Evolutionary conservation across 169 alveolate species (phyloP).

Genomic region (Plasmodium gonderi): DNA sequence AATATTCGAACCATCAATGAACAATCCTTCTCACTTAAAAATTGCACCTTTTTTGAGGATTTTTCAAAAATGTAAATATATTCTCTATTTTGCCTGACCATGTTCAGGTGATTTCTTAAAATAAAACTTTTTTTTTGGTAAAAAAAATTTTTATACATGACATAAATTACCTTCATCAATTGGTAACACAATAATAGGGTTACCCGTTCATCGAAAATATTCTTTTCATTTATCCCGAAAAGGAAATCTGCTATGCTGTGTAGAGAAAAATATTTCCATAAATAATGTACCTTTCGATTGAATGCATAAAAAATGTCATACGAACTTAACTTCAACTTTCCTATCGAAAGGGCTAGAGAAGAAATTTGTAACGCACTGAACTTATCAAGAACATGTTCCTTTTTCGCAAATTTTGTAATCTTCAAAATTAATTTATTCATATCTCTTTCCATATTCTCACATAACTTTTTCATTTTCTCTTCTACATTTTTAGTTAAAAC

Average conservation of each 20-base stretch:
- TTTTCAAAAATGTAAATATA: neutral
- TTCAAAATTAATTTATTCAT: neutral
- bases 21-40: conserved; percentile 22
- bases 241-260: conserved; percentile 54
- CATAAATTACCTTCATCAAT: neutral
- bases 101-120: neutral
- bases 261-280: conserved; percentile 63
- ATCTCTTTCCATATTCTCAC: neutral
- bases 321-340: conserved; percentile 29
- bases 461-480: neutral
- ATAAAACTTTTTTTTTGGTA: neutral
- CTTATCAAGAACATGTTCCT: conserved; percentile 3
- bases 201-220: conserved; percentile 28
- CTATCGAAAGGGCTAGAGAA: conserved; percentile 29
- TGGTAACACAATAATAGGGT: conserved; percentile 30
- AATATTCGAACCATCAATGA: conserved; percentile 38
- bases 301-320: conserved; percentile 25
- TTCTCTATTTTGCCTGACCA: conserved; percentile 12
- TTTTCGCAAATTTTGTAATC: neutral
- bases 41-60: neutral
- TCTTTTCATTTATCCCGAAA: conserved; percentile 38
- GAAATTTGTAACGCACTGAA: conserved; percentile 32
- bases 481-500: too few species aligned
- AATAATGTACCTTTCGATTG: conserved; percentile 11
- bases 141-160: neutral